Base-by-base conservation (phyloP, 176 grass and related monocot genomes). In the Zoysia japonica region DNA sequence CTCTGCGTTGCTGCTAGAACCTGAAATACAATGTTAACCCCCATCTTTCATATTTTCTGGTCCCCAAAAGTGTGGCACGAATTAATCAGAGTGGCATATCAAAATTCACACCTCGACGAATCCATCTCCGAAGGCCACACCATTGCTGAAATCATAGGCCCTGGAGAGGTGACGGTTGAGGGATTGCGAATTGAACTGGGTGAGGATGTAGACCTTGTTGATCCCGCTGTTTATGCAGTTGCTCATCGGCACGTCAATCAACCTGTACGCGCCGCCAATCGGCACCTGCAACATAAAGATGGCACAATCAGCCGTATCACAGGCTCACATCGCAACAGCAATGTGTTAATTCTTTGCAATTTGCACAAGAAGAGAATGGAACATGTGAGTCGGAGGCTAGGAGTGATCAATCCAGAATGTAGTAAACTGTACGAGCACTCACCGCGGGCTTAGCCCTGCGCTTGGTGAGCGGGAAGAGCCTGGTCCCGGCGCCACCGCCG, bases 231-330 rank as follows among this genome's bases (percentile, higher is more conserved):
- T 94, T 15, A 92, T 97, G 83, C 95, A 97, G 87, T 94, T 97
- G 85, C 95, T 97, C 95, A 94, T 97, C 7, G 89, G 91, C 72
- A 97, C 92, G 78, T 97, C 92, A 53, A 98, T 90, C 65, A 98
- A 77, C 74, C 92, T 85, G 74, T 98, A 97, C 46, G 87, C 83
- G 13, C 95, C 95, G 11, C 95, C 94, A 63, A 97, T 92, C 5
- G 95, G 89, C 51, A 97, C 95, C 95, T 97, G 77, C 35, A 79
- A 79, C 40, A 62, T 16, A 54, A 37, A 61, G 17, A 1, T 59
- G 5, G 6, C 55, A 45, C 5, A 42, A 36, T 52, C 44, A 70
- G 20, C 47, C 44, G 19, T 28, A 28, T 28, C 28, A 28, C 28
- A 28, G 28, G 28, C 28, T 28, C 28, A 28, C 53, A 11, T 11